Percentiles rank a stretch among this genome's conserved stretches.
Conservation (phyloP, 1,284 basidiomycete species). For the Microbotryomycetes sp. region DNA sequence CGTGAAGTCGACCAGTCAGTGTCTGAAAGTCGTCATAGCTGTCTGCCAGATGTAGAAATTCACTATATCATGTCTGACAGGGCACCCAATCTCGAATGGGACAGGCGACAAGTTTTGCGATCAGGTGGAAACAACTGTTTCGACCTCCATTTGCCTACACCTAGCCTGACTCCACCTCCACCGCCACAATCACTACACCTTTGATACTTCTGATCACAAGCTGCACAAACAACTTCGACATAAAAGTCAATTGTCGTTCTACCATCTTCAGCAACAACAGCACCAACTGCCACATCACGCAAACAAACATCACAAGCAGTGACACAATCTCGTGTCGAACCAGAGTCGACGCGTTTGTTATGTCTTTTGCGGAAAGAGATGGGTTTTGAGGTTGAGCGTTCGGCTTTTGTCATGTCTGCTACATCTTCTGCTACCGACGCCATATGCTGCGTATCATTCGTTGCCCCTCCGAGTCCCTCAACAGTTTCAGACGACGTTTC, state of each 20-base stretch:
- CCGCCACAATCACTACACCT: constrained; percentile 36
- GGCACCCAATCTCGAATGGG: constrained; percentile 38
- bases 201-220: constrained; percentile 23
- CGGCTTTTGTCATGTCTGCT: not conserved
- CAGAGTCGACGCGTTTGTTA: constrained; percentile 15
- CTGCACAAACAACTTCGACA: constrained; percentile 29
- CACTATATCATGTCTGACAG: constrained; percentile 12
- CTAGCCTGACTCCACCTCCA: constrained; percentile 44
- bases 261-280: constrained; percentile 9
- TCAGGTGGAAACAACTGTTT: constrained; percentile 47
- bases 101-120: constrained; percentile 46
- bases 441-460: not conserved
- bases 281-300: constrained; percentile 19
- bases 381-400: not conserved
- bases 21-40: no score
- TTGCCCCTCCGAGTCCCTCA: not conserved
- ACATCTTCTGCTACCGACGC: not conserved
- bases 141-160: constrained; percentile 48
- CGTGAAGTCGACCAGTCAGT: not conserved
- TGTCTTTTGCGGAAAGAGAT: constrained; percentile 18
- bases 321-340: not conserved
- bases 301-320: constrained; percentile 27
- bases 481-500: not conserved
- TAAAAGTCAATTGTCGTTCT: constrained; percentile 14
- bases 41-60: no score